These are phyloP conservation scores for Pythium insidiosum DNA, from an alignment of 352 stramenopile genomes.

Conservation along the genomic window DNA sequence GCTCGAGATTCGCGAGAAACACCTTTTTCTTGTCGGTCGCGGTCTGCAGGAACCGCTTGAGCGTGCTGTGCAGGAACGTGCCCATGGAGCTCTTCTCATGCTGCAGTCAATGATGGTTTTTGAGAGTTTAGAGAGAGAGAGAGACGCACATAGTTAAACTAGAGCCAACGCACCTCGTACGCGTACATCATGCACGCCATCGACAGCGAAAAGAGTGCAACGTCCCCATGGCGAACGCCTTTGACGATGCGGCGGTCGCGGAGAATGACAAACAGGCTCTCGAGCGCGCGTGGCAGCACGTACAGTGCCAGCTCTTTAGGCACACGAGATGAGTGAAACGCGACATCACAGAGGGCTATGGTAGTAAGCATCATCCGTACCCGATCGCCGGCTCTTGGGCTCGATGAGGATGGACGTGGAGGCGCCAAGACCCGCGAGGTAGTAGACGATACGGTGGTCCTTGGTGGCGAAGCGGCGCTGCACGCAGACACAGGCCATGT, in stretches of 20 bases:
- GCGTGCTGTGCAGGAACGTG: slow-evolving; percentile 50
- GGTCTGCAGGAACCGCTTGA: slow-evolving; percentile 73
- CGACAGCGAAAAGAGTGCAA: slow-evolving; percentile 65
- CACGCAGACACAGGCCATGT: slow-evolving; percentile 55
- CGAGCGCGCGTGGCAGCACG: slow-evolving; percentile 61
- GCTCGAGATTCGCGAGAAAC: slow-evolving; percentile 26
- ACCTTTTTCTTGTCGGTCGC: slow-evolving; percentile 63
- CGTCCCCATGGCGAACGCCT: slow-evolving; percentile 61
- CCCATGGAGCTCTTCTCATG: slow-evolving; percentile 62
- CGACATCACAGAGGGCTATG: not conserved
- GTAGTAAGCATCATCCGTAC: slow-evolving; percentile 27
- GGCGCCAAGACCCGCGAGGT: slow-evolving; percentile 52
- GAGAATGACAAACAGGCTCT: slow-evolving; percentile 73
- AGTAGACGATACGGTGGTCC: slow-evolving; percentile 75
- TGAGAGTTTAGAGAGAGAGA: not conserved
- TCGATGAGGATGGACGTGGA: slow-evolving; percentile 72
- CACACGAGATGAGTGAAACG: no score
- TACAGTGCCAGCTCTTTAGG: slow-evolving; percentile 66
- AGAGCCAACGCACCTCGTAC: slow-evolving; percentile 47
- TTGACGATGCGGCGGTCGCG: slow-evolving; percentile 56
- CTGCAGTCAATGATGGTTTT: slow-evolving; percentile 7
- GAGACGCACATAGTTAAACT: no score
- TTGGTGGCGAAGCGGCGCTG: slow-evolving; percentile 41
- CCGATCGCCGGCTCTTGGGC: slow-evolving; percentile 68
- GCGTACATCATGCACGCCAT: slow-evolving; percentile 83